phyloP scores from a whole-genome alignment of 2,329 filamentous ascomycete genomes.

The Fusarium buxicola region DNA sequence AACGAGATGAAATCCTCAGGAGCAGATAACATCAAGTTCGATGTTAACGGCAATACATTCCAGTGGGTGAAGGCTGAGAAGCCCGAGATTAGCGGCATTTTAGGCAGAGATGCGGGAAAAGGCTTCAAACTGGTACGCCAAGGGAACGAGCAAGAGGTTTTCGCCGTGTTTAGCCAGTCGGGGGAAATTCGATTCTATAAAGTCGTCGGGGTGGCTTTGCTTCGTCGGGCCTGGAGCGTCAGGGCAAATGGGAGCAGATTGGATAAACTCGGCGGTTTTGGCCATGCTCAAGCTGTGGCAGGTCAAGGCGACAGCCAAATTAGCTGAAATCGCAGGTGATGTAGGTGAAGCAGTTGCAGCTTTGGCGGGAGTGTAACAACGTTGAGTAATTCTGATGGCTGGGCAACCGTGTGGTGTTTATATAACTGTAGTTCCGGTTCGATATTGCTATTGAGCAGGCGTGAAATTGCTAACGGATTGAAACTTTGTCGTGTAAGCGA shows the following conservation, averaged over 20 bases:
- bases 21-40: slow-evolving; percentile 7
- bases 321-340: background rate
- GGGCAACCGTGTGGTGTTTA: background rate
- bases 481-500: background rate
- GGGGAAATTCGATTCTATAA: background rate
- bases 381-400: background rate
- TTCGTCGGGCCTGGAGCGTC: slow-evolving; percentile 4
- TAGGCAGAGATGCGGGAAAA: slow-evolving; percentile 5
- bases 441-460: background rate
- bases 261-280: slow-evolving; percentile 6
- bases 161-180: slow-evolving; percentile 14
- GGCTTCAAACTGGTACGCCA: slow-evolving; percentile 4
- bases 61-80: background rate
- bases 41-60: slow-evolving; percentile 2
- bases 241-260: slow-evolving; percentile 10
- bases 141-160: background rate
- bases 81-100: slow-evolving; percentile 1
- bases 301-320: slow-evolving; percentile 5
- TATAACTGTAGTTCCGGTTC: background rate
- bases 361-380: background rate
- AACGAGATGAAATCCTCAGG: slow-evolving; percentile 9
- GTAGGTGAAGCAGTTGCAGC: background rate
- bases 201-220: slow-evolving; percentile 10
- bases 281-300: slow-evolving; percentile 18
- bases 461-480: background rate